These are phyloP conservation scores for Fusarium pilosicola DNA, from an alignment of 2,329 filamentous ascomycete species.

Conservation along the genomic window DNA sequence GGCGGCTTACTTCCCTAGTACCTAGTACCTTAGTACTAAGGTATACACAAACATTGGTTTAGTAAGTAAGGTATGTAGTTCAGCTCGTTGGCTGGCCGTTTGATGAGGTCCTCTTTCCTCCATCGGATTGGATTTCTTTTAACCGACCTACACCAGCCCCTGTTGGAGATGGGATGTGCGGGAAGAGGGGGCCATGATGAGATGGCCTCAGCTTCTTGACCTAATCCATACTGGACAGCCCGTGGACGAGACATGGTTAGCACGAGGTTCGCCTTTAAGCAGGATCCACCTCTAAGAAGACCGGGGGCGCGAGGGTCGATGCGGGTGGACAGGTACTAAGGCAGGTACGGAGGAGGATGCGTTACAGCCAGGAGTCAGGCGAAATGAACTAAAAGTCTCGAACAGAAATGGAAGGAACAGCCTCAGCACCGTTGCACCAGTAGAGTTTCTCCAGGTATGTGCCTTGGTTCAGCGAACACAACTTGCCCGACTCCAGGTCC, in stretches of 20 bases:
- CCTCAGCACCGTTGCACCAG: not conserved
- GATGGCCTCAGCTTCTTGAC: constrained; percentile 26
- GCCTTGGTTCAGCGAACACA: not conserved
- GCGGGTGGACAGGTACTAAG: constrained; percentile 37
- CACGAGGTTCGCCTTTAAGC: constrained; percentile 36
- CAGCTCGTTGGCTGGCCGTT: not conserved
- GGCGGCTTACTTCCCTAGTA: not conserved
- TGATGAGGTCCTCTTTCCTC: constrained; percentile 12
- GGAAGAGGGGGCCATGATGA: constrained; percentile 37
- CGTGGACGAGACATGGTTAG: constrained; percentile 32
- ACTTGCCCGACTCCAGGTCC: not conserved
- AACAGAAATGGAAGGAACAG: constrained; percentile 36
- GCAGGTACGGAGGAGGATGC: constrained; percentile 37
- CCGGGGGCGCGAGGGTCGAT: constrained; percentile 14
- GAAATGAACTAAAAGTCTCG: constrained; percentile 37
- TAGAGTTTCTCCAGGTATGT: not conserved
- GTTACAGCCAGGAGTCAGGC: constrained; percentile 30
- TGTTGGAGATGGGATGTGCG: constrained; percentile 41
- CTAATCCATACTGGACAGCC: constrained; percentile 14
- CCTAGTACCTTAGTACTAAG: not conserved
- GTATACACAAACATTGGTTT: not conserved
- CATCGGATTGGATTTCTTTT: constrained; percentile 36
- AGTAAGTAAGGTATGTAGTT: not conserved
- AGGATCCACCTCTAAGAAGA: constrained; percentile 25
- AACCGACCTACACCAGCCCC: constrained; percentile 34